These are phyloP conservation scores for Kodamaea jinghongensis DNA, from an alignment of 805 yeast species.

Conservation along the genomic window DNA sequence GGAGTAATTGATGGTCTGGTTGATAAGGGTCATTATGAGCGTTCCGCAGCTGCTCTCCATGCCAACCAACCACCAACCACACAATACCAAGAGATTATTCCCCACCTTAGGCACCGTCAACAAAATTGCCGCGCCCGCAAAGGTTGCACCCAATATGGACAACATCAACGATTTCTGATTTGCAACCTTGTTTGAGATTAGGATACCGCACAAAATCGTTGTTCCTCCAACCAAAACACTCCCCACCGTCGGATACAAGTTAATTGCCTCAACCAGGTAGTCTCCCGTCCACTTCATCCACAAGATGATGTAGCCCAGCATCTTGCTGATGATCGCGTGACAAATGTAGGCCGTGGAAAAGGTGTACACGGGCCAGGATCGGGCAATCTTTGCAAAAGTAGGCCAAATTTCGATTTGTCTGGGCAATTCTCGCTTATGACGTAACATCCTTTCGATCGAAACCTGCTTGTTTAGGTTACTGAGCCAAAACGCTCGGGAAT, in stretches of 20 bases:
- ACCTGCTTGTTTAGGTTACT: conserved; percentile 6
- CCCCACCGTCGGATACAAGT: conserved; percentile 5
- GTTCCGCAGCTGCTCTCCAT: conserved; percentile 8
- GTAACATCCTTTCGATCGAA: conserved; percentile 6
- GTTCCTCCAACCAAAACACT: conserved; percentile 5
- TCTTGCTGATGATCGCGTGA: conserved; percentile 8
- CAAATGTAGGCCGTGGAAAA: conserved; percentile 9
- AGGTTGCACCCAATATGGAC: not conserved
- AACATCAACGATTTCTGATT: conserved; percentile 4
- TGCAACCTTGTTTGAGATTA: not conserved
- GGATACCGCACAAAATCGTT: conserved; percentile 5
- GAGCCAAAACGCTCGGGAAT: conserved; percentile 10
- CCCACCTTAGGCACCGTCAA: conserved; percentile 3
- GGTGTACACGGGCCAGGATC: conserved; percentile 9
- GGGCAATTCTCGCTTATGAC: conserved; percentile 5
- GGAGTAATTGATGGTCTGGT: conserved; percentile 8
- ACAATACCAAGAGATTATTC: conserved; percentile 2
- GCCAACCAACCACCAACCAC: conserved; percentile 7
- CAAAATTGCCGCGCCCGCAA: conserved; percentile 2
- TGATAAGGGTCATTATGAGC: conserved; percentile 8
- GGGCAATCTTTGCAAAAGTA: conserved; percentile 1
- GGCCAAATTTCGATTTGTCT: not conserved
- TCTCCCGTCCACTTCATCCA: conserved; percentile 10
- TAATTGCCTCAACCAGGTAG: conserved; percentile 6
- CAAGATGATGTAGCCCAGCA: conserved; percentile 8